Evolutionary conservation across 441 rosid species (phyloP).

Genomic region (Corymbia calophylla): DNA sequence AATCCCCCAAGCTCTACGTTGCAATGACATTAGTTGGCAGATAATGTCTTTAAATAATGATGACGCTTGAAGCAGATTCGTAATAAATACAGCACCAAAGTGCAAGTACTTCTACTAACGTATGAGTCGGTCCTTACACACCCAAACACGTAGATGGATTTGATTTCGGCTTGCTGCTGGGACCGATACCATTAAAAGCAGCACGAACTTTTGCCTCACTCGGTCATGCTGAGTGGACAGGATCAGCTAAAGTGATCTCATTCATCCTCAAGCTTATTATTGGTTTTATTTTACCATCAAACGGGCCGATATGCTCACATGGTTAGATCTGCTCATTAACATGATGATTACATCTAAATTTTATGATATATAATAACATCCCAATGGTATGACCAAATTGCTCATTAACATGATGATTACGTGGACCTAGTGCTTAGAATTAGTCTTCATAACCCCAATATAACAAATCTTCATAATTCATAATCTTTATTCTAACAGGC

Average conservation of each 20-base stretch:
- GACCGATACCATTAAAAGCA: not conserved
- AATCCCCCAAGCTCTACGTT: not conserved
- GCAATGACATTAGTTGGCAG: not conserved
- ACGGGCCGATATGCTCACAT: not conserved
- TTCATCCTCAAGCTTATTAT: not conserved
- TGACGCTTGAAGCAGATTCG: not conserved
- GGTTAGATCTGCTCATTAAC: not conserved
- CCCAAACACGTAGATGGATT: not conserved
- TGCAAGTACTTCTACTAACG: not conserved
- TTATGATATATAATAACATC: too few species aligned
- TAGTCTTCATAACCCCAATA: too few species aligned
- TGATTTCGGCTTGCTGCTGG: not conserved
- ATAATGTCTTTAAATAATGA: not conserved
- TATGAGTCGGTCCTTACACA: not conserved
- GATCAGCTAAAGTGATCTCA: not conserved
- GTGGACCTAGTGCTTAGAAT: not conserved
- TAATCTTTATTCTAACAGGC: not conserved
- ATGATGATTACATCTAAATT: not conserved
- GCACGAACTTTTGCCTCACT: not conserved
- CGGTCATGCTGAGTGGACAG: accelerated
- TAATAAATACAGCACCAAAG: not conserved
- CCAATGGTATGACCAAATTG: too few species aligned
- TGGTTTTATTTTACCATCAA: not conserved
- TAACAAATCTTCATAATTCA: not conserved
- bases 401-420: too few species aligned